phyloP scores from a whole-genome alignment of 495 filamentous ascomycete genomes.

The Tuber brumale region DNA sequence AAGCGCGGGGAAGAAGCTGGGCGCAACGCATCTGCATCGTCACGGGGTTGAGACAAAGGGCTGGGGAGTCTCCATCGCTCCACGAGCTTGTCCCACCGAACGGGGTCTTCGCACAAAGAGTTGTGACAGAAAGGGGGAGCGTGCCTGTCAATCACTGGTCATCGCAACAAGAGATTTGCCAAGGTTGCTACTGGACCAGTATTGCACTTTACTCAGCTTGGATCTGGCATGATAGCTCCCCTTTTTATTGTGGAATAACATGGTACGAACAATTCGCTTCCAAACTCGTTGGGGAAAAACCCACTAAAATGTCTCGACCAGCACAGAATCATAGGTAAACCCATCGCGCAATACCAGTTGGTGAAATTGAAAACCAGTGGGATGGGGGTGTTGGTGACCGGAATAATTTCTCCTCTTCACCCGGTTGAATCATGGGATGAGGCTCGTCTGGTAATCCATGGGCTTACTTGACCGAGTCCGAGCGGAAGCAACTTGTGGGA shows the following conservation, averaged over 20 bases:
- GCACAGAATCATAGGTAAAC: background rate
- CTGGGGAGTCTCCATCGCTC: background rate
- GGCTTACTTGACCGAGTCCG: constrained; percentile 7
- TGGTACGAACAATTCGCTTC: constrained; percentile 1
- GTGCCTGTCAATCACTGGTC: background rate
- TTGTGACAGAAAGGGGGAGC: background rate
- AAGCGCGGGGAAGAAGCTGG: background rate
- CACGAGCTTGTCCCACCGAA: background rate
- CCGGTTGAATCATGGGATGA: constrained; percentile 25
- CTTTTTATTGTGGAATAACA: background rate
- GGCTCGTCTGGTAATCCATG: constrained; percentile 27
- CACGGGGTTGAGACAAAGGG: background rate
- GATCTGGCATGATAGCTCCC: background rate
- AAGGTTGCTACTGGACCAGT: background rate
- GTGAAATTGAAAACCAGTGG: constrained; percentile 4
- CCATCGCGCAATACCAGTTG: background rate
- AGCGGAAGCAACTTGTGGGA: constrained; percentile 1
- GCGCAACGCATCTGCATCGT: background rate
- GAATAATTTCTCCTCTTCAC: background rate
- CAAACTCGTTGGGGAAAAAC: constrained; percentile 3
- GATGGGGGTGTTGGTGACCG: constrained; percentile 4
- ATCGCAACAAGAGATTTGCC: background rate
- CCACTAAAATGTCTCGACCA: background rate
- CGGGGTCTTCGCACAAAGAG: background rate
- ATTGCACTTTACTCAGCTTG: background rate